These are phyloP conservation scores for Gracilaria domingensis DNA, from an alignment of 23 red algal species.

Conservation along the genomic window DNA sequence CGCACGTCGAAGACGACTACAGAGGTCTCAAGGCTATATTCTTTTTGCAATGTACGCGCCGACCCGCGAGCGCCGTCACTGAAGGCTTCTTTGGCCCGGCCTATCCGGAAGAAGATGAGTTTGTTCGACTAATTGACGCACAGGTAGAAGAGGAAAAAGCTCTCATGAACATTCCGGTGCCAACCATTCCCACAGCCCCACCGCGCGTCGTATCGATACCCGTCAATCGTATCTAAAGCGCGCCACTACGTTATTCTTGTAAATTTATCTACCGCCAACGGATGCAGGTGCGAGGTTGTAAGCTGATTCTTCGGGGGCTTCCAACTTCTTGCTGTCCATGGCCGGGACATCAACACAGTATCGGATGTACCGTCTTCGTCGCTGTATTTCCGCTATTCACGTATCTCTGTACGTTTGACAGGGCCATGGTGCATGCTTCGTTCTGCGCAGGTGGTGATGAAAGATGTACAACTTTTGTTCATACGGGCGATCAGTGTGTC, in stretches of 20 bases:
- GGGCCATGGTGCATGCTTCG: neutral
- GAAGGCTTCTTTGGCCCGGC: conserved; percentile 59
- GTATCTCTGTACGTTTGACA: neutral
- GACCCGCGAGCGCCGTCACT: conserved; percentile 49
- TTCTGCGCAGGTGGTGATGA: conserved; percentile 7
- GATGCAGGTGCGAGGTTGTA: neutral
- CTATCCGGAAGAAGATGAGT: conserved; percentile 71
- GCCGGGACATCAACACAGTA: conserved; percentile 6
- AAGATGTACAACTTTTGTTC: conserved; percentile 11
- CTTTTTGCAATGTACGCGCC: conserved; percentile 52
- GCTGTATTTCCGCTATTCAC: neutral
- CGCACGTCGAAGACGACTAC: conserved; percentile 59
- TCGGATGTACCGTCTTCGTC: conserved; percentile 2
- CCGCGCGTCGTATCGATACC: conserved; percentile 34
- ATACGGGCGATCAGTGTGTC: neutral
- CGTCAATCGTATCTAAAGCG: conserved; percentile 31
- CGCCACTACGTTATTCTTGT: conserved; percentile 21
- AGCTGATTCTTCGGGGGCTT: conserved; percentile 24
- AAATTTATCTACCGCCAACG: conserved; percentile 35
- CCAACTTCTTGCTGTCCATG: conserved; percentile 11
- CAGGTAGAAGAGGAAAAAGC: conserved; percentile 64
- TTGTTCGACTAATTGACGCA: conserved; percentile 43
- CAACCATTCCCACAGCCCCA: conserved; percentile 18
- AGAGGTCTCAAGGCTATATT: conserved; percentile 43
- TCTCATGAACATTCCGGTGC: conserved; percentile 11